Base-by-base conservation (phyloP, 257 asterid species). In the Solanum dulcamara region DNA sequence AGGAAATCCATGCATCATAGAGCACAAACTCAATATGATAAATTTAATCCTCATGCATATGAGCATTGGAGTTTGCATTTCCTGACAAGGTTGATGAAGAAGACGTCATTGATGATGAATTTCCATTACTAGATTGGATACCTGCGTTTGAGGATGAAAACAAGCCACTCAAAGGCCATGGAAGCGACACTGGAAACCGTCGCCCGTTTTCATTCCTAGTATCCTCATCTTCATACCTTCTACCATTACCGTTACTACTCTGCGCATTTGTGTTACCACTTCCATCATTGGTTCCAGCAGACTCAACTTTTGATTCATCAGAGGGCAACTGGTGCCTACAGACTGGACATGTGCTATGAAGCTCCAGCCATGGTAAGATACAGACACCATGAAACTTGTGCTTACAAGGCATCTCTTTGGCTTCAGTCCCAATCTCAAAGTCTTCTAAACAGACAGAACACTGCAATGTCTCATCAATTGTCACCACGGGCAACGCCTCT, bases 331-430 rank as follows among this genome's bases (percentile, higher is more conserved):
- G 98, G 83, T 88, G 84, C 89, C 98, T 88, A 83, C 98, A 94
- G 30, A 93, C 87, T 32, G 98, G 98, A 83, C 98, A 95, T 12
- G 98, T 93, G 81, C 98, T 95, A 83, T 95, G 98, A 81, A 94
- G 96, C 90, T 95, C 93, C 44, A 95, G 89, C 98, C 98, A 95
- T 1, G 98, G 98, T 71, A 95, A 67, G 82, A 95, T 94, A 87
- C 98, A 94, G 7, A 74, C 89, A 46, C 86, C 44, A 37, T 95
- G 98, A 80, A 95, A 95, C 91, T 87, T 94, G 83, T 95, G 98
- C 68, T 90, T 92, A 87, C 98, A 95, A 10, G 98, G 98, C 94
- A 95, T 91, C 91, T 93, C 92, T 87, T 89, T 95, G 10, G 92
- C 98, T 71, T 90, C 89, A 26, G 85, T 81, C 32, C 96, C 96